Base-by-base conservation (phyloP, 2,329 filamentous ascomycete species). In the Bipolaris bicolor region DNA sequence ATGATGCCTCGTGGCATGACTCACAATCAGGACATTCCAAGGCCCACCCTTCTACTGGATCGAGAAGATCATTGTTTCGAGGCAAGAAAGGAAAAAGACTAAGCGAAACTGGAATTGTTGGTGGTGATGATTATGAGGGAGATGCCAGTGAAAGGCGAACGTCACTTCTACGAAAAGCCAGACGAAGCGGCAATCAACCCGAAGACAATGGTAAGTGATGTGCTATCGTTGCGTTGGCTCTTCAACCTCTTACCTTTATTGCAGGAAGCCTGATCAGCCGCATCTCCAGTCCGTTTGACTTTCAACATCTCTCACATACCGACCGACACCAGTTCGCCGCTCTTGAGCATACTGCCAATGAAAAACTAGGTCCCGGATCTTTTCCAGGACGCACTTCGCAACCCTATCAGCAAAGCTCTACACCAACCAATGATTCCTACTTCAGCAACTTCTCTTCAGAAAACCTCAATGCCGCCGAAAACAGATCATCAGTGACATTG, bases 231-330 rank as follows among this genome's bases (percentile, higher is more conserved):
- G 36, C 22, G 10, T 46, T 7, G 26, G 43, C 3, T 11, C n/a
- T 18, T n/a, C 24, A 31, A 49, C 37, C 43, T 22, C 53, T 67
- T 45, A 63, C 54, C 60, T 50, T 55, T 11, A 29, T 9, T 15
- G 7, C 51, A 76, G 73, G 60, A 10, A 49, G 62, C 13, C 63
- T 74, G 16, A 76, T 71, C 50, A 62, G 68, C 47, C 70, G 68
- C 55, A 88, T 88, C 50, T 88, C 86, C 0, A 81, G 81, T 55
- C 86, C 86, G 1, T 88, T 86, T 71, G 84, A 86, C 64, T 88
- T 88, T 67, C 84, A 88, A 60, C 86, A 88, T 66, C 73, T 88
- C 50, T 84, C 84, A 34, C 85, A 88, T 67, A 85, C 85, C 26
- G 81, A 82, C 54, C 81, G 82, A 22, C 73, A 81, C 22, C 82